phyloP scores from a whole-genome alignment of 2,329 filamentous ascomycete genomes.

The Apiospora phragmitis region DNA sequence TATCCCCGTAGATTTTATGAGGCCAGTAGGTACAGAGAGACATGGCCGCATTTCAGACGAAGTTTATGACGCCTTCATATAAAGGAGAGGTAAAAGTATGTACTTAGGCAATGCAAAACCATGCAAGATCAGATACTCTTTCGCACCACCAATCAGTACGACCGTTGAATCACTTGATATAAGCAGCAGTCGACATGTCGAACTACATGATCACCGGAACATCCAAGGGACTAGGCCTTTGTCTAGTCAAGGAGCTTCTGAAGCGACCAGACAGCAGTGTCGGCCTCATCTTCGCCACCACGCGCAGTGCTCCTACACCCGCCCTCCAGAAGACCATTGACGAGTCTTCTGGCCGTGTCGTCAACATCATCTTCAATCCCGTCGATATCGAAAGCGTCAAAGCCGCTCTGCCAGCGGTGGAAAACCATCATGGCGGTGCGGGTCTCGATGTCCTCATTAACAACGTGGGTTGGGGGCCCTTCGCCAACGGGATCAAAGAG shows the following conservation, averaged over 20 bases:
- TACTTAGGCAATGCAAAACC: background rate
- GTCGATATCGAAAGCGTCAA: slow-evolving; percentile 34
- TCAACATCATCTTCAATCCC: slow-evolving; percentile 38
- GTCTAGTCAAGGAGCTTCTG: slow-evolving; percentile 29
- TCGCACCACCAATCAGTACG: background rate
- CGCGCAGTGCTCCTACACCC: slow-evolving; percentile 33
- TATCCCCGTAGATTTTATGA: background rate
- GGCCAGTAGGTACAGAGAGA: background rate
- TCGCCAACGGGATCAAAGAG: slow-evolving; percentile 12
- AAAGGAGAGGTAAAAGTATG: background rate
- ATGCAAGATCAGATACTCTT: background rate
- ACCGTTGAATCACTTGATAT: background rate
- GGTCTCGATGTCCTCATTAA: slow-evolving; percentile 49
- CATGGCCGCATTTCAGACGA: background rate
- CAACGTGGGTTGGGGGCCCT: slow-evolving; percentile 34
- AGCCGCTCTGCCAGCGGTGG: slow-evolving; percentile 33
- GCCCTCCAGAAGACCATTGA: slow-evolving; percentile 36
- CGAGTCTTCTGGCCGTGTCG: slow-evolving; percentile 35
- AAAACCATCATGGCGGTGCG: slow-evolving; percentile 33
- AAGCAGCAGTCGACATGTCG: slow-evolving; percentile 29
- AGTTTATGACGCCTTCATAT: background rate
- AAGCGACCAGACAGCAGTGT: slow-evolving; percentile 21
- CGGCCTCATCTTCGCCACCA: slow-evolving; percentile 40
- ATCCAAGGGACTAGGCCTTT: slow-evolving; percentile 37
- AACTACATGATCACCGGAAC: slow-evolving; percentile 38